Evolutionary conservation across 2,329 filamentous ascomycete species (phyloP), one percentile per base, ranked within the genome.

Genomic region (Fusarium illudens): DNA sequence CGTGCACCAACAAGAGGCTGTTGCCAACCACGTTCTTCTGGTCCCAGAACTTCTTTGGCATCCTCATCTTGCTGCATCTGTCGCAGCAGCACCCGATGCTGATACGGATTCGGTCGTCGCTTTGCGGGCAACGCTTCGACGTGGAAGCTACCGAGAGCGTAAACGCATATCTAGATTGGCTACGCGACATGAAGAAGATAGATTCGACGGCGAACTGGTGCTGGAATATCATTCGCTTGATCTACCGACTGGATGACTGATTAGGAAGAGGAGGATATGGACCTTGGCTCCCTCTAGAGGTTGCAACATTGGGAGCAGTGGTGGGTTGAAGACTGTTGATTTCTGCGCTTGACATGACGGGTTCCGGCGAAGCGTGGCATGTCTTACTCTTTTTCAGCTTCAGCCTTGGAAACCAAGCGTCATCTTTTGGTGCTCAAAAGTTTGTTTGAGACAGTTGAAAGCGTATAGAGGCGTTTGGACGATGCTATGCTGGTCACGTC

Each of bases 1-100:
- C 84, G 1, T 84, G 84, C 64, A 79, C 83, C 55, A 84, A 84
- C 73, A 90, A 90, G 75, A 79, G 87, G 33, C 79, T 90, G 6
- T 77, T 90, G 1, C 87, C 87, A 1, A 84, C 85, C 58, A 71
- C 86, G 2, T 89, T 88, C 71, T 86, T 87, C 56, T 90, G 87
- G 84, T 87, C 86, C 9, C 87, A 89, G 67, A 88, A 88, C 62
- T 81, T 90, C 39, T 80, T 90, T 44, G 84, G 84, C 4, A 84
- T 89, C 22, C 77, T 90, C 22, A 70, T 90, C 46, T 79, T 90
- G 17, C 72, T 90, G 33, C 84, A 87, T 42, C 78, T 89, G 65
- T 84, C 84, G 12, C 80, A 79, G 17, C 83, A 85, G 58, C 83
- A 86, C 44, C 80, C 81, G 1, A 82, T 85, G 59, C 72, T 90